A percentile compares a stretch with the other conserved stretches of the same genome.
Conservation (phyloP, 2,329 filamentous ascomycete genomes). For the Cryoendolithus antarcticus region DNA sequence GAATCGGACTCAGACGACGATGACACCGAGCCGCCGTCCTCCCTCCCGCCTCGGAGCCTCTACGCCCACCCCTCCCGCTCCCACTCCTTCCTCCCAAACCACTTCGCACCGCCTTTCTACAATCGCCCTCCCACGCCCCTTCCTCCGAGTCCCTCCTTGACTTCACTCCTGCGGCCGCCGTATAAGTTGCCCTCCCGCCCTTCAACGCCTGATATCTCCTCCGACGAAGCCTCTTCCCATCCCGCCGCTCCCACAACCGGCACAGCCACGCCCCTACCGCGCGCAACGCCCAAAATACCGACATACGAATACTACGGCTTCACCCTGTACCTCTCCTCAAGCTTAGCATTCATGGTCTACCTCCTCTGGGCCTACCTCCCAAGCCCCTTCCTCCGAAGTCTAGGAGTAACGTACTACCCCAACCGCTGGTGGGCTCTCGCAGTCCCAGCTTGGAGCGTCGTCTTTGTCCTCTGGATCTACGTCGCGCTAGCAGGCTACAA, state of each 20-base stretch:
- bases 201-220: constrained; percentile 82
- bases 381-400: constrained; percentile 76
- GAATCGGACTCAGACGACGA: constrained; percentile 17
- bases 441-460: constrained; percentile 79
- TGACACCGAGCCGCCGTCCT: constrained; percentile 17
- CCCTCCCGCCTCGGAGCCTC: constrained; percentile 26
- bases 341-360: constrained; percentile 63
- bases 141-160: constrained; percentile 83
- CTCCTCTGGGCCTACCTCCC: constrained; percentile 82
- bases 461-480: constrained; percentile 83
- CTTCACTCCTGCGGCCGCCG: constrained; percentile 68
- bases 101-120: constrained; percentile 80
- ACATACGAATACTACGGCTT: constrained; percentile 99
- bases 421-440: constrained; percentile 97
- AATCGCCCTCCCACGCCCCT: constrained; percentile 90
- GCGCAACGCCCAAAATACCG: constrained; percentile 84
- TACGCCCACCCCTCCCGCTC: constrained; percentile 31
- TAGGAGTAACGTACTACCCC: constrained; percentile 94
- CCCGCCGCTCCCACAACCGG: constrained; percentile 14
- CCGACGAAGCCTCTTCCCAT: constrained; percentile 48
- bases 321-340: constrained; percentile 84
- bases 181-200: constrained; percentile 68
- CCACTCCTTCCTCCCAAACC: constrained; percentile 31
- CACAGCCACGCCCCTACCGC: constrained; percentile 54
- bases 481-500: constrained; percentile 87